Evolutionary conservation across 768 basidiomycete species (phyloP), one percentile per base, ranked within the genome.

Genomic region (Rhodotorula graminis): DNA sequence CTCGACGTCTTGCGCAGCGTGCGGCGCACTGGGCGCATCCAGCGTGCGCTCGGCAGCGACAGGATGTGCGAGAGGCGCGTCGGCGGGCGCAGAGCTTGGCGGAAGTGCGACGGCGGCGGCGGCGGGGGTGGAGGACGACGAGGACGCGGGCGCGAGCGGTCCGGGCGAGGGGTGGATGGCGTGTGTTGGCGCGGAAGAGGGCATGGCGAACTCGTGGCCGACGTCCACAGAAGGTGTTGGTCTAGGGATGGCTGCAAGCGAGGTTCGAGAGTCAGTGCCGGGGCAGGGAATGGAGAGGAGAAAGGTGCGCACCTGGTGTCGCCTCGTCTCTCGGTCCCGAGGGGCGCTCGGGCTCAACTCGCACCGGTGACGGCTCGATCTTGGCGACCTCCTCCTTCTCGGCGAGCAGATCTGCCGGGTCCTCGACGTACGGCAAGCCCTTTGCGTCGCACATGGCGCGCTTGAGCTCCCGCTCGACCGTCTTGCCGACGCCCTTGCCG

Each of bases 381-480:
- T 23, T 27, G n/a, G 19, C n/a, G 49, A n/a, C 49, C 37, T 50
- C 49, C 16, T 4, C 18, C 21, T 50, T 31, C 19, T 40, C 37
- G 18, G 42, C 65, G 37, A 37, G 37, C 37, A 37, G 37, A 27
- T 49, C 19, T 2, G 29, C 27, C n/a, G 7, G n/a, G 23, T n/a
- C 46, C 37, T 60, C 58, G 18, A 46, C 44, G 44, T 12, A 61
- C 44, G 60, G 60, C 15, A 61, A 2, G 1, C 59, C 58, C 50
- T 58, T 67, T 8, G 21, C 25, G 14, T 46, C n/a, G 33, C 57
- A 59, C 8, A 66, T 27, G n/a, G 29, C 16, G 23, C 47, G 47
- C 31, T 25, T 16, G 33, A 68, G 53, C 37, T 68, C 67, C 31
- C 50, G 15, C 61, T 62, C 50, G 42, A 68, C 50, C 53, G 42